Percentiles rank a stretch among this genome's conserved stretches.
Evolutionary conservation across 371 early-diverging fungal species (phyloP).

Genomic region (Apophysomyces trapeziformis): DNA sequence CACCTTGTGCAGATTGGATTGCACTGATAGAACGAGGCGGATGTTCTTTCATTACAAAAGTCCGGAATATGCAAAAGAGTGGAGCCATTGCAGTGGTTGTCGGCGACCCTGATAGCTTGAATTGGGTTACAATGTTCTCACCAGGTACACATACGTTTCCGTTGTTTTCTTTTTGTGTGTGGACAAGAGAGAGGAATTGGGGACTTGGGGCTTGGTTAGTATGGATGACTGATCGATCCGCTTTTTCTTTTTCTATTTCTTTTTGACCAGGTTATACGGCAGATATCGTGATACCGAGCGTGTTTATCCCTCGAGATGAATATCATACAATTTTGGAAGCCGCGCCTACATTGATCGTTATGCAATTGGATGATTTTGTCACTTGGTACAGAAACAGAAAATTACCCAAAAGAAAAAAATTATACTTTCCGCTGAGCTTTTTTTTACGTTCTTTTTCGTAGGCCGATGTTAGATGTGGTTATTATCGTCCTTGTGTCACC

Average conservation of each 20-base stretch:
- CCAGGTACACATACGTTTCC: slow-evolving; percentile 48
- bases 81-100: slow-evolving; percentile 91
- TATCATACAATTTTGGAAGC: slow-evolving; percentile 53
- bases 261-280: slow-evolving; percentile 64
- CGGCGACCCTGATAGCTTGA: slow-evolving; percentile 74
- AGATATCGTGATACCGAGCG: slow-evolving; percentile 76
- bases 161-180: slow-evolving; percentile 1
- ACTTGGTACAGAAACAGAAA: slow-evolving; percentile 34
- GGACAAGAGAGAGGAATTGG: neutral
- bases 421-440: neutral
- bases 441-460: slow-evolving; percentile 20
- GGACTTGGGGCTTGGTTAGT: neutral
- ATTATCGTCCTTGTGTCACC: slow-evolving; percentile 73
- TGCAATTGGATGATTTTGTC: slow-evolving; percentile 34
- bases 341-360: slow-evolving; percentile 46
- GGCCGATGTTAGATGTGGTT: slow-evolving; percentile 75
- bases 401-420: slow-evolving; percentile 6
- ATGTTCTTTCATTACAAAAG: slow-evolving; percentile 88
- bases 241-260: too few relatives aligned
- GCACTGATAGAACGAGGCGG: slow-evolving; percentile 84
- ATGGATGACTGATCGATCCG: neutral
- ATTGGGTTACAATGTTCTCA: slow-evolving; percentile 91
- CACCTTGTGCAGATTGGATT: slow-evolving; percentile 66
- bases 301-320: slow-evolving; percentile 71
- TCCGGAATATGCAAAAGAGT: slow-evolving; percentile 84